phyloP scores from a whole-genome alignment of 169 alveolate genomes.

The Cryptosporidium bovis region DNA sequence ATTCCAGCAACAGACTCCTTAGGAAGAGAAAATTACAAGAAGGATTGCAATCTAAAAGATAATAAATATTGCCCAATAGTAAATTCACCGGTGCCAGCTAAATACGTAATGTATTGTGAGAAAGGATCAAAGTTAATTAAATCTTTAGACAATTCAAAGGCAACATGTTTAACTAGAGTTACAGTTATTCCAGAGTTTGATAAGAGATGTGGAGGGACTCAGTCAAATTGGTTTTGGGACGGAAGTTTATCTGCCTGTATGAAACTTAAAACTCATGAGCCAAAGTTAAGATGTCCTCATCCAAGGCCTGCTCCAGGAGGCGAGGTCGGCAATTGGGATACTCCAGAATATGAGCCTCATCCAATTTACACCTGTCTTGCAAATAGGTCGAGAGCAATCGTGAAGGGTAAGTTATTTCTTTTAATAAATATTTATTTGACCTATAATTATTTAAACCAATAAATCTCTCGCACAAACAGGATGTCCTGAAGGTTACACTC shows the following conservation, averaged over 20 bases:
- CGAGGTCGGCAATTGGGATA: slow-evolving; percentile 72
- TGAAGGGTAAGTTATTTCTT: slow-evolving; percentile 30
- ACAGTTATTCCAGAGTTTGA: slow-evolving; percentile 66
- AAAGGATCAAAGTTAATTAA: slow-evolving; percentile 54
- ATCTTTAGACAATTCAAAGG: slow-evolving; percentile 48
- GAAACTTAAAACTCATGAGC: slow-evolving; percentile 55
- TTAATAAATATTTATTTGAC: neutral
- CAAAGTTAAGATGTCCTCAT: slow-evolving; percentile 62
- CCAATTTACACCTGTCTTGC: slow-evolving; percentile 68
- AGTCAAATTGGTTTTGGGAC: slow-evolving; percentile 73
- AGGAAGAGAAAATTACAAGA: slow-evolving; percentile 28
- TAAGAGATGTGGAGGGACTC: slow-evolving; percentile 59
- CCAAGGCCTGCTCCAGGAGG: slow-evolving; percentile 52
- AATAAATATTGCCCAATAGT: slow-evolving; percentile 54
- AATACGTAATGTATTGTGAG: slow-evolving; percentile 63
- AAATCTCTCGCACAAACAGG: neutral
- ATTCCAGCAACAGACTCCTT: slow-evolving; percentile 57
- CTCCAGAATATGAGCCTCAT: slow-evolving; percentile 72
- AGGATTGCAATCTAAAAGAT: slow-evolving; percentile 28
- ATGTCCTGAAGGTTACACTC: slow-evolving; percentile 57
- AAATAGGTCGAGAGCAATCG: slow-evolving; percentile 61
- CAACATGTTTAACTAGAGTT: slow-evolving; percentile 56
- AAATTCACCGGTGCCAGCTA: slow-evolving; percentile 34
- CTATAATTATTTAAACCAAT: neutral
- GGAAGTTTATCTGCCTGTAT: slow-evolving; percentile 28